Evolutionary conservation across 1,284 basidiomycete genomes (phyloP).

Genomic region (Salmacisia buchloeana): DNA sequence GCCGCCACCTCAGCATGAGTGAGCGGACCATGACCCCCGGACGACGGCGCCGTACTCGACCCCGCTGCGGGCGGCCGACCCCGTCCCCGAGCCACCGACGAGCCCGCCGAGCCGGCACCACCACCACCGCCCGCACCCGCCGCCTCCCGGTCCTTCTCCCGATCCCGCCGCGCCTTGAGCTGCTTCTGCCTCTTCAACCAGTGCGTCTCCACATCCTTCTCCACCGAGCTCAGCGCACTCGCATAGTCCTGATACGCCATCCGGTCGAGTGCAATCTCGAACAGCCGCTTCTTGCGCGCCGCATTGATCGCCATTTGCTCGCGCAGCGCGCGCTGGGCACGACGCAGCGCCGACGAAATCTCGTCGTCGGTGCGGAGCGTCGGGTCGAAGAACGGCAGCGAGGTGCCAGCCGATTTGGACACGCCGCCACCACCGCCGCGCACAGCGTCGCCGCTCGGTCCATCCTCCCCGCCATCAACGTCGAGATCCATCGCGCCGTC

Average conservation of each 20-base stretch:
- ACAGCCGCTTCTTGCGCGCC: conserved; percentile 68
- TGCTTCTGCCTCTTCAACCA: conserved; percentile 45
- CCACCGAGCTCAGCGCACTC: conserved; percentile 39
- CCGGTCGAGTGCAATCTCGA: conserved; percentile 72
- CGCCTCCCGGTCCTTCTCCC: conserved; percentile 40
- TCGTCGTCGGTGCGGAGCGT: conserved; percentile 72
- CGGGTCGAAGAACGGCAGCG: conserved; percentile 8
- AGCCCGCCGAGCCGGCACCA: too few species aligned
- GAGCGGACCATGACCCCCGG: neutral
- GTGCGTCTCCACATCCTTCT: conserved; percentile 45
- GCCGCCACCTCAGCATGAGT: conserved; percentile 5
- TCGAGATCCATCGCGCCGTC: conserved; percentile 19
- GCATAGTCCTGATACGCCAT: conserved; percentile 66
- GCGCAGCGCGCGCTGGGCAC: conserved; percentile 76
- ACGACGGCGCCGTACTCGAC: conserved; percentile 3
- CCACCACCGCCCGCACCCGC: conserved; percentile 10
- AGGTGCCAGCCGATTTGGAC: conserved; percentile 12
- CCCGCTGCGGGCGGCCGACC: too few species aligned
- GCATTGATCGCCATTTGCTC: conserved; percentile 74
- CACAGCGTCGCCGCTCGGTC: conserved; percentile 17
- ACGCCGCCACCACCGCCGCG: neutral
- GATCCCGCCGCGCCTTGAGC: conserved; percentile 39
- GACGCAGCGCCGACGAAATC: conserved; percentile 78
- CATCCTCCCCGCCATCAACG: conserved; percentile 24
- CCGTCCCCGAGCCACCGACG: too few species aligned